Base-by-base conservation (phyloP, 1,139 yeast species). In the Protomyces pachydermus region DNA sequence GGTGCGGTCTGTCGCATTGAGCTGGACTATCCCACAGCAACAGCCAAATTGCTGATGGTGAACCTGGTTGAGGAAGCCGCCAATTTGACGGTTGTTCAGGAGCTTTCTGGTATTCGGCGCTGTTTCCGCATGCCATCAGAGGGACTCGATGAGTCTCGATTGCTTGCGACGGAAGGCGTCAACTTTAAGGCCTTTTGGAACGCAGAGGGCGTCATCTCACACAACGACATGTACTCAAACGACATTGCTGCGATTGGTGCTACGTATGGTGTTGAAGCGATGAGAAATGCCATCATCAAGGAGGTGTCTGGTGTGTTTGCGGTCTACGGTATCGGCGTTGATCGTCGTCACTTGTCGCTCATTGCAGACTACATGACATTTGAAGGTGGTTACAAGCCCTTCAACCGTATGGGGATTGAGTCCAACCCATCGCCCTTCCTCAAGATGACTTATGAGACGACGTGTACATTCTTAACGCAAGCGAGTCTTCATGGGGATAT, bases 351-450 rank as follows among this genome's bases (percentile, higher is more conserved):
- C 79, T 84, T 95, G 79, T 98, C 93, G 74, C 83, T 95, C 75
- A 87, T 95, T 77, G 98, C 96, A 69, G 99, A 95, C 77, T 89
- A 90, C 91, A 95, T 95, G 99, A 95, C 99, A 3, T 85, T 98
- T 76, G 98, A 93, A 78, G 99, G 99, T 72, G 84, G 95, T 2
- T 95, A 91, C 75, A 80, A 93, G 75, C 97, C 99, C 34, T 95
- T 95, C 81, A 91, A 91, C 78, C 87, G 99, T 81, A 97, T 91
- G 79, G 98, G 98, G 77, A 91, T 95, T 75, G 98, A 93, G 75
- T 83, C 96, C 1, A 85, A 95, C 25, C 91, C 98, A 1, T 91
- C 98, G 10, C 88, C 98, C 38, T 89, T 95, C 80, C 87, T 91
- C 93, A 95, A 95, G 81, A 95, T 95, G 99, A 90, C 97, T 66